Evolutionary conservation across 2,329 filamentous ascomycete genomes (phyloP), one percentile per base, ranked within the genome.

Genomic region (Colletotrichum sidae): DNA sequence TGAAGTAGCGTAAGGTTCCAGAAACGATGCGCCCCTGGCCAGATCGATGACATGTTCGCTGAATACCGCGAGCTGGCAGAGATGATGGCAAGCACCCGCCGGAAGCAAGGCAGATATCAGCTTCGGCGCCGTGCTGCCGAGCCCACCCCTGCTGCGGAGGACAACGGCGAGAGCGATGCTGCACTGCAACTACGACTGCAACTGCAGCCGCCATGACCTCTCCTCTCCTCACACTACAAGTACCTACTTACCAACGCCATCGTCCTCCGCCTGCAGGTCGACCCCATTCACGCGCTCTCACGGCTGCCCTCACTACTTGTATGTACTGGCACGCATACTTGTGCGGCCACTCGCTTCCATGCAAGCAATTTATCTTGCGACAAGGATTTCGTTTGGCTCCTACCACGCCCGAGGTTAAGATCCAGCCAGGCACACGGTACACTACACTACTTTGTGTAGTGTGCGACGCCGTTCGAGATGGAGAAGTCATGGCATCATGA

Each of bases 351-450:
- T 65, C 62, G 62, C 62, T 55, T 61, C 57, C 45, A 65, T 65
- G 62, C 62, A 65, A 55, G 62, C 57, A 55, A 65, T 65, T 61
- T 61, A 51, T 60, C 50, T 9, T 13, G 45, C 37, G 44, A 37
- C 47, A 38, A 49, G 42, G 35, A 17, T 49, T 49, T 25, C 33
- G 39, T 57, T 46, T 10, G 12, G 8, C 51, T 42, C 60, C 49
- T 49, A 47, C 37, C 50, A 60, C 3, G 25, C 25, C 25, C 25
- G 25, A 25, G 25, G 25, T 25, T 4, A 25, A 25, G 25, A 4
- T 25, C 25, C 25, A 25, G 25, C 25, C 25, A 25, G 25, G 25
- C 25, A 25, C 25, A 25, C 4, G 25, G 25, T 25, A 25, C 25
- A 25, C 15, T 17, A 17, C 15, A 25, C 15, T 17, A 17, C 15